Base-by-base conservation (phyloP, 192 early-diverging fungal genomes). In the Coemansia sp. region DNA sequence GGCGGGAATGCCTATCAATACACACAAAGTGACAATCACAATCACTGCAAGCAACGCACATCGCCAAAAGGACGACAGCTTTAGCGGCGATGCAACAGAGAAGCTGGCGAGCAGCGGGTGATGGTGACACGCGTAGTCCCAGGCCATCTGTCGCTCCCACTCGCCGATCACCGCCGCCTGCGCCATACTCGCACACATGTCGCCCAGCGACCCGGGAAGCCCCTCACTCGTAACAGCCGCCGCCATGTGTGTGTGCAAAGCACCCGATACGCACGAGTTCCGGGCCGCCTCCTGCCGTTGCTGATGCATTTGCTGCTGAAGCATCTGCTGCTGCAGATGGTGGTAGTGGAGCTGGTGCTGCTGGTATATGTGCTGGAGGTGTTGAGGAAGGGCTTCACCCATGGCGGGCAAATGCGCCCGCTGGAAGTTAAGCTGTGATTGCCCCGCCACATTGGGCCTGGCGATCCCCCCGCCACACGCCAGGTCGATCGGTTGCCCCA, bases 91-190 rank as follows among this genome's bases (percentile, higher is more conserved):
- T 21, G 74, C 70, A 3, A 72, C 69, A 8, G 74, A 57, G 21
- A 81, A 81, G 70, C 79, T 76, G 33, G 71, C 64, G 29, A 81
- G 53, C 45, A 76, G 27, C 57, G 79, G 79, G 53, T 81, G 79
- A 19, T 72, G 70, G 40, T 68, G 64, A 64, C 79, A 76, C 34
- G 74, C 74, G 41, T 76, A 81, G 57, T 81, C 74, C 79, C 79
- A 81, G 33, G 64, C 64, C 59, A 72, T 59, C 61, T 73, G 73
- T 69, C 66, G 64, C 37, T 68, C 70, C 62, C 73, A 69, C 66
- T 71, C 66, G n/a, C 42, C 50, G 35, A 67, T 41, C 40, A 70
- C 39, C 7, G 73, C 39, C 42, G 64, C 59, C 48, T 68, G 72
- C 31, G 72, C 71, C 61, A 66, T 59, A 24, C 67, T 61, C 6